Conservation (phyloP, 305 asterid genomes). For the Rubia tinctorum region DNA sequence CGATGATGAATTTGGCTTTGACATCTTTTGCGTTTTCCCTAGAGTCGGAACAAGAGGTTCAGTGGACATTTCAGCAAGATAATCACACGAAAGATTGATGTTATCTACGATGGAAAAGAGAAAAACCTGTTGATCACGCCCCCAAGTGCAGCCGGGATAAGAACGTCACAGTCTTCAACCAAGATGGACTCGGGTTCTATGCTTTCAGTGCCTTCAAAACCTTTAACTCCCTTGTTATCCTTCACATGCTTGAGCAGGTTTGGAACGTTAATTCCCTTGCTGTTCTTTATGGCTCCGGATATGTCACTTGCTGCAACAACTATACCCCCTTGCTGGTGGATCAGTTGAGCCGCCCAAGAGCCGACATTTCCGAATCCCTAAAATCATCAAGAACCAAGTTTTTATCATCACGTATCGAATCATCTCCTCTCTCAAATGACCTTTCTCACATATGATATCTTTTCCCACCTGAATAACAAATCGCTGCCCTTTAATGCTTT, state of each 20-base stretch:
- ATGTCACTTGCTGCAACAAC: constrained; percentile 73
- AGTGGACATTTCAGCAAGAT: neutral
- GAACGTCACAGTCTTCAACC: constrained; percentile 75
- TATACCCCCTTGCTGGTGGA: constrained; percentile 60
- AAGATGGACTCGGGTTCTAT: constrained; percentile 50
- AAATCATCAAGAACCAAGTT: neutral
- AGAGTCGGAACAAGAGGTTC: constrained; percentile 4
- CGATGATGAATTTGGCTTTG: constrained; percentile 75
- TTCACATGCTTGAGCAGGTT: constrained; percentile 51
- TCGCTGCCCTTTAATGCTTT: constrained; percentile 63
- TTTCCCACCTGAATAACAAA: constrained; percentile 56
- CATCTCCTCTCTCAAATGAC: neutral
- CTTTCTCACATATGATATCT: neutral
- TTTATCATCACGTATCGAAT: neutral
- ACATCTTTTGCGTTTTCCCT: constrained; percentile 73
- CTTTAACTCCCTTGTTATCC: constrained; percentile 58
- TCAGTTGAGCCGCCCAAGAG: constrained; percentile 88
- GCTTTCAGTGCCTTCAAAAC: constrained; percentile 53
- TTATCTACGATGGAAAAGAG: neutral
- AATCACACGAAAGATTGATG: neutral
- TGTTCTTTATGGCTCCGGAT: constrained; percentile 74
- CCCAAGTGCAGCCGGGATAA: constrained; percentile 91
- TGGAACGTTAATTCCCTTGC: constrained; percentile 53
- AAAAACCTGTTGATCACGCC: constrained; percentile 75
- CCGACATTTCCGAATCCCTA: constrained; percentile 95